phyloP scores from a whole-genome alignment of 768 basidiomycete genomes.

The Leucogyrophana mollusca region DNA sequence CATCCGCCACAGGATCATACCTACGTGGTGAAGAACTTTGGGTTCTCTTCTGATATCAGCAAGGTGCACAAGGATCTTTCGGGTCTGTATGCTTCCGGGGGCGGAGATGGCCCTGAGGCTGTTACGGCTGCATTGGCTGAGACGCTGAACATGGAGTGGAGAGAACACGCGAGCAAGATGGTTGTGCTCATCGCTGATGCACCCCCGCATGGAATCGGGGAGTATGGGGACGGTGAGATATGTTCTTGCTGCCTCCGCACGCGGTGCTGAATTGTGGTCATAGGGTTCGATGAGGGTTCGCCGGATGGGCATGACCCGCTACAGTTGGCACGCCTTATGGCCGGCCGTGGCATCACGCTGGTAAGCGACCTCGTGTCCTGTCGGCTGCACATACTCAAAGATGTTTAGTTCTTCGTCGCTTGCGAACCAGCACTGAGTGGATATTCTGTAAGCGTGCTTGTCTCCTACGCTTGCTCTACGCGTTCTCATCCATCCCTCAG shows the following conservation, averaged over 20 bases:
- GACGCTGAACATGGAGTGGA: slow-evolving; percentile 88
- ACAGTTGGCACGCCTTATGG: slow-evolving; percentile 86
- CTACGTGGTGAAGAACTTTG: slow-evolving; percentile 91
- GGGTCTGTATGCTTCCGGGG: slow-evolving; percentile 82
- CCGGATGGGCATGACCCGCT: slow-evolving; percentile 94
- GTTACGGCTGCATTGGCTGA: slow-evolving; percentile 92
- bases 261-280: slow-evolving; percentile 10
- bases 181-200: slow-evolving; percentile 96
- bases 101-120: slow-evolving; percentile 95
- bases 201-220: slow-evolving; percentile 95
- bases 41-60: slow-evolving; percentile 89
- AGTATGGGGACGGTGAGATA: slow-evolving; percentile 89
- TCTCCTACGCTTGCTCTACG: slow-evolving; percentile 10
- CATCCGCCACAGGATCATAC: slow-evolving; percentile 98
- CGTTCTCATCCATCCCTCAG: slow-evolving; percentile 36
- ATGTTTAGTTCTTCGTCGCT: slow-evolving; percentile 90
- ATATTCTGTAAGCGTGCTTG: slow-evolving; percentile 64
- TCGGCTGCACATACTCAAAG: slow-evolving; percentile 8
- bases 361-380: slow-evolving; percentile 42
- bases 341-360: slow-evolving; percentile 83
- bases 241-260: slow-evolving; percentile 5
- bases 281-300: slow-evolving; percentile 91
- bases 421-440: slow-evolving; percentile 96
- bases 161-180: slow-evolving; percentile 88
- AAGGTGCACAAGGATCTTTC: slow-evolving; percentile 85